Base-by-base conservation (phyloP, 139 green algal species). In the Klebsormidium nitens region DNA sequence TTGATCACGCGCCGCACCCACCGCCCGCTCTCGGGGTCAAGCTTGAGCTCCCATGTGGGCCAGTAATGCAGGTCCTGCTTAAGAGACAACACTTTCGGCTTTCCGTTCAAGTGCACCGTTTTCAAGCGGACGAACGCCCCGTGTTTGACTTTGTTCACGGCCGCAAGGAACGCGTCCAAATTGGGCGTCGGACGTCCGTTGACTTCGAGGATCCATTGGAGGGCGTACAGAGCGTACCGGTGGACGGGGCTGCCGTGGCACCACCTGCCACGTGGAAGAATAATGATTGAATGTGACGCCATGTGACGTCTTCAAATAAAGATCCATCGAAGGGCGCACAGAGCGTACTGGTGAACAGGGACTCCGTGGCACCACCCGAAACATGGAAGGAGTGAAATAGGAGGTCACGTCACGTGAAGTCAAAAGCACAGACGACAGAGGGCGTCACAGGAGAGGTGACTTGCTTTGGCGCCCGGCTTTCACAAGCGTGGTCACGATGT, bases 21-120 rank as follows among this genome's bases (percentile, higher is more conserved):
- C 5, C 17, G 8, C 2, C 23, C 26, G 11, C 36, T 57, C 26
- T 31, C 32, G 28, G 28, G 34, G 23, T 46, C 36, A 11, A 59
- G 71, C 29, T 50, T 19, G 17, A 80, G 64, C 73, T 80, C 73
- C 73, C 73, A 80, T 49, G 88, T 91, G 23, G 91, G 91, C 89
- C 89, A 95, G 82, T 91, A 95, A n/a, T 77, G 73, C 49, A 89
- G 72, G 74, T 95, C 90, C 37, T 83, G 72, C 83, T 91, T 90
- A 11, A 95, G 48, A 2, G 85, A 90, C 40, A 95, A 71, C 67
- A 93, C 88, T 72, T 89, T 81, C 3, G 63, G 62, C 61, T 79
- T 82, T 47, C 59, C 59, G n/a, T 79, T 74, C 37, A 84, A 17
- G 50, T 75, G 34, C n/a, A 81, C 63, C 26, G 63, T 38, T 35